Evolutionary conservation across 768 basidiomycete genomes (phyloP).

Genomic region (Lentinula boryana): DNA sequence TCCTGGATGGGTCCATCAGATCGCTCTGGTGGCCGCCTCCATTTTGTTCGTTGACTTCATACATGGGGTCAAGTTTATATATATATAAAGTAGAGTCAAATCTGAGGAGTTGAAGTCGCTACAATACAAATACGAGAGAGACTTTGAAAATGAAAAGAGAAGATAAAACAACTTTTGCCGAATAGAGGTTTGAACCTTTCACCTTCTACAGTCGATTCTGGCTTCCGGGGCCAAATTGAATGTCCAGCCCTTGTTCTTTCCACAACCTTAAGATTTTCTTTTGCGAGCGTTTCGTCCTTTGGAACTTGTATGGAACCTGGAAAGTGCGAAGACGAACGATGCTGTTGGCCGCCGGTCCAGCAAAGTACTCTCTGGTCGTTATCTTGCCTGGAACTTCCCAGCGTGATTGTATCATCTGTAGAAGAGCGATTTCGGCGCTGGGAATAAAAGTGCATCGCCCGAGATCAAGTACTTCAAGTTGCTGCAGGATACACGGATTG

Average conservation of each 20-base stretch:
- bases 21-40: neutral
- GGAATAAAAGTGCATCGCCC: neutral
- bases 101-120: too few relatives aligned
- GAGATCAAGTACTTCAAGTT: neutral
- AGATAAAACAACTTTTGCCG: too few relatives aligned
- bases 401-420: neutral
- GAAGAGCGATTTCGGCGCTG: neutral
- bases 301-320: neutral
- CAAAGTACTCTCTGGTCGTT: neutral
- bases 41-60: neutral
- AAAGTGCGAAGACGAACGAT: neutral
- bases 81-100: neutral
- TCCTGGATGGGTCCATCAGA: slow-evolving; percentile 30
- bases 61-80: neutral
- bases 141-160: neutral
- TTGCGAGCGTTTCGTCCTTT: neutral
- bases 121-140: too few relatives aligned
- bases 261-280: neutral
- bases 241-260: neutral
- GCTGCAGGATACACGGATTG: neutral
- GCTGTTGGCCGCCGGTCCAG: neutral
- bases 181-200: neutral
- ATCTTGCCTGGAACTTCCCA: neutral
- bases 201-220: neutral
- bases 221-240: neutral